Evolutionary conservation across 352 stramenopile species (phyloP).

Genomic region (Lagenidium giganteum): DNA sequence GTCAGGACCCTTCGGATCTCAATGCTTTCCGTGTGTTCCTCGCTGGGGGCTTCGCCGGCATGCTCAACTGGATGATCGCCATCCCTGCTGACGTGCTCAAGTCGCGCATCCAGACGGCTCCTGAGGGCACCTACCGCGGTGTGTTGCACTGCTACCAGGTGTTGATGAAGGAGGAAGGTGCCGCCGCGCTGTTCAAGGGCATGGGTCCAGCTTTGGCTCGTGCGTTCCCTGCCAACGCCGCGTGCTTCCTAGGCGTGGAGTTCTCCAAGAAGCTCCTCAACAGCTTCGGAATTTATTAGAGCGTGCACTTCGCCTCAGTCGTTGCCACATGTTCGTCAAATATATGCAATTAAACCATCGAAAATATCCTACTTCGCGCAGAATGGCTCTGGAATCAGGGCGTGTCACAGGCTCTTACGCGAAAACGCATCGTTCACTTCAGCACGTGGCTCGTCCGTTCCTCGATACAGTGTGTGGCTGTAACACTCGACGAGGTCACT

Average conservation of each 20-base stretch:
- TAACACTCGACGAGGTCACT: constrained; percentile 67
- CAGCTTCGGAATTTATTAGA: constrained; percentile 60
- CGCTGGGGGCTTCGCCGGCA: constrained; percentile 89
- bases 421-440: constrained; percentile 75
- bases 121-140: constrained; percentile 90
- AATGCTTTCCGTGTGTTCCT: constrained; percentile 87
- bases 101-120: constrained; percentile 93
- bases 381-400: too few species aligned
- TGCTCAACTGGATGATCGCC: constrained; percentile 91
- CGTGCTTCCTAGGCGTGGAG: constrained; percentile 89
- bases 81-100: constrained; percentile 96
- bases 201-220: constrained; percentile 90
- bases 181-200: constrained; percentile 88
- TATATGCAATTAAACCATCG: not conserved
- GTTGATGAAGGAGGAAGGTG: constrained; percentile 91
- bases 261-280: constrained; percentile 73
- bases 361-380: not conserved
- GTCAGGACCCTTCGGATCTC: constrained; percentile 70
- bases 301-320: too few species aligned
- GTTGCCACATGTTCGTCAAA: constrained; percentile 5
- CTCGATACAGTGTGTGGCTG: constrained; percentile 70
- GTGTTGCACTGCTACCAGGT: constrained; percentile 87
- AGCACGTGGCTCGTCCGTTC: constrained; percentile 61
- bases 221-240: constrained; percentile 94
- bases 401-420: constrained; percentile 49